Evolutionary conservation across 305 asterid genomes (phyloP).

Genomic region (Rubia balearica): DNA sequence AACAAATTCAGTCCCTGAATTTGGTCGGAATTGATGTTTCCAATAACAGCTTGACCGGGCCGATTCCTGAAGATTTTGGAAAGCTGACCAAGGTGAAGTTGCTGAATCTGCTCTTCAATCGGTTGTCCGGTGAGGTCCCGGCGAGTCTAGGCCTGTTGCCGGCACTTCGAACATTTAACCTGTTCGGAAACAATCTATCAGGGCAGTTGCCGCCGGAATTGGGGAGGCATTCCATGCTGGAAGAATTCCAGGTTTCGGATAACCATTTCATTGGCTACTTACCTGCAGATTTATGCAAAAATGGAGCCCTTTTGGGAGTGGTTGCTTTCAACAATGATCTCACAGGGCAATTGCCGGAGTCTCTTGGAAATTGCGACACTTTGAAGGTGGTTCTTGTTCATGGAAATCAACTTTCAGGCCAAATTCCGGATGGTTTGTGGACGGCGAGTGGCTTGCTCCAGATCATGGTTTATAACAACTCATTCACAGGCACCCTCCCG

Average conservation of each 20-base stretch:
- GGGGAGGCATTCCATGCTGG: slow-evolving; percentile 50
- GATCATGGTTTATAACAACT: slow-evolving; percentile 41
- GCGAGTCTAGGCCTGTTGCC: slow-evolving; percentile 51
- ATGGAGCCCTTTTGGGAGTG: slow-evolving; percentile 40
- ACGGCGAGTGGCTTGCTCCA: slow-evolving; percentile 21
- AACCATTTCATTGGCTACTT: slow-evolving; percentile 53
- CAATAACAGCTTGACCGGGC: slow-evolving; percentile 47
- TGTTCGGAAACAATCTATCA: slow-evolving; percentile 51
- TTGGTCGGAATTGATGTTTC: slow-evolving; percentile 53
- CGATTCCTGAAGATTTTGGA: slow-evolving; percentile 60
- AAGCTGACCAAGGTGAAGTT: slow-evolving; percentile 45
- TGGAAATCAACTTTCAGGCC: slow-evolving; percentile 48
- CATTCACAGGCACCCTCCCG: slow-evolving; percentile 42
- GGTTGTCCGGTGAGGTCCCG: slow-evolving; percentile 63
- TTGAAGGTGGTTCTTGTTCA: slow-evolving; percentile 34
- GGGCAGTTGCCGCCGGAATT: slow-evolving; percentile 71
- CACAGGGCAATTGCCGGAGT: slow-evolving; percentile 52
- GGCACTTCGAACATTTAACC: slow-evolving; percentile 22
- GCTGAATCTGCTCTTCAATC: slow-evolving; percentile 45
- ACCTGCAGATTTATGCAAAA: slow-evolving; percentile 50
- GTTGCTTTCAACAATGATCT: slow-evolving; percentile 45
- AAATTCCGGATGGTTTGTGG: slow-evolving; percentile 70
- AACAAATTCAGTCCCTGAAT: slow-evolving; percentile 28
- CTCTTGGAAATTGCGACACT: slow-evolving; percentile 53
- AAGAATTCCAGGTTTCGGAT: slow-evolving; percentile 34